These are phyloP conservation scores for Diatrype stigma DNA, from an alignment of 2,329 filamentous ascomycete species.

Conservation along the genomic window DNA sequence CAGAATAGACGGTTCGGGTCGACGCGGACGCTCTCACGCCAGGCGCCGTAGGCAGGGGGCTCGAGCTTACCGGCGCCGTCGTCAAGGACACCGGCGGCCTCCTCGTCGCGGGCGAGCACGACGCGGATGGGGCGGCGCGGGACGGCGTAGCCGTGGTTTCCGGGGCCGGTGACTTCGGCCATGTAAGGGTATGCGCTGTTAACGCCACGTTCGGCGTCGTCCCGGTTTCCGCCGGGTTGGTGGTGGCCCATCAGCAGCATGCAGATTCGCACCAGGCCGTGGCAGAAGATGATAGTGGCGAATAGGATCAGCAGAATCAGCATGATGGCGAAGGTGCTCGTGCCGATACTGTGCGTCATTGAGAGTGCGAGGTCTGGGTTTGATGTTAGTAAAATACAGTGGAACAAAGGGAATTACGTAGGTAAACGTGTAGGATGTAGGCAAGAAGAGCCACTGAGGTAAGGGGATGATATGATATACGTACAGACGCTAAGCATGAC, in stretches of 20 bases:
- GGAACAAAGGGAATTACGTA: background rate
- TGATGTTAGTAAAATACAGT: background rate
- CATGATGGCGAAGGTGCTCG: constrained; percentile 72
- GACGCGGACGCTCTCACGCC: constrained; percentile 76
- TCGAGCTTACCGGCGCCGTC: constrained; percentile 54
- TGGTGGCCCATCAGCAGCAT: constrained; percentile 55
- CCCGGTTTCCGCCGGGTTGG: constrained; percentile 27
- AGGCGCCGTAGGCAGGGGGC: constrained; percentile 82
- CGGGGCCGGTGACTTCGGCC: constrained; percentile 47
- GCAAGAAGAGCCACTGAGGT: too few species aligned
- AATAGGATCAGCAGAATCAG: constrained; percentile 74
- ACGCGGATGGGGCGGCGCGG: constrained; percentile 73
- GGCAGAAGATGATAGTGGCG: constrained; percentile 74
- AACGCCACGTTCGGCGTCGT: constrained; percentile 23
- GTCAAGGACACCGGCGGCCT: constrained; percentile 51
- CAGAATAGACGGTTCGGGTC: constrained; percentile 80
- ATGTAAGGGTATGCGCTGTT: constrained; percentile 11
- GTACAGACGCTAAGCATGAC: constrained; percentile 62
- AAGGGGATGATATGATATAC: constrained; percentile 29
- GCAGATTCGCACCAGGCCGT: constrained; percentile 69
- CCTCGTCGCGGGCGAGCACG: constrained; percentile 69
- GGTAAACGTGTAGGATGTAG: background rate
- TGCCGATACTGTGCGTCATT: constrained; percentile 58
- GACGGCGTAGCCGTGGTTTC: constrained; percentile 66
- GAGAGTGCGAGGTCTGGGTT: constrained; percentile 66